Base-by-base conservation (phyloP, 2,329 filamentous ascomycete species). In the Stachybotrys chartarum region DNA sequence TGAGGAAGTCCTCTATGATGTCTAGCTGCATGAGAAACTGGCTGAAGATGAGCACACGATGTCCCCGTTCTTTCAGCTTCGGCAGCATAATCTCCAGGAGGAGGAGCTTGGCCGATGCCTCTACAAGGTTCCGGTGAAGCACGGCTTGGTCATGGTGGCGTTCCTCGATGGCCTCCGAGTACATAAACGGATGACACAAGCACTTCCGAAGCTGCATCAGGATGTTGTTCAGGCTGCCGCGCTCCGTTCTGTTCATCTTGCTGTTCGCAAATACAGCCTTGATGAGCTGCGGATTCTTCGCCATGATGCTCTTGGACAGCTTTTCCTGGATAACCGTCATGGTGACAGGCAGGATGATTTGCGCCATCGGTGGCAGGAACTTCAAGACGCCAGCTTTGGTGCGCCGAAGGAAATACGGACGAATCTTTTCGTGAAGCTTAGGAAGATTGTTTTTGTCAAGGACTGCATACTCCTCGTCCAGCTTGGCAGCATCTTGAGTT, bases 301-400 rank as follows among this genome's bases (percentile, higher is more conserved):
- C 84, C 63, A 99, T 82, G 63, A 99, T 97, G 2, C 89, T 95
- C 67, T 92, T 94, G 74, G 94, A 96, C 0, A 99, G 79, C 67
- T 91, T 94, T 75, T 96, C 94, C 68, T 99, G 95, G 12, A 99
- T 77, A 14, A 91, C 79, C 1, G 90, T 92, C 92, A 97, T 97
- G 3, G 90, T 92, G n/a, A 99, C 86, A 0, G 94, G 94, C 5
- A 99, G 75, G 58, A 99, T 97, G 62, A 99, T 91, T 65, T 97
- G 93, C 1, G 89, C 87, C 83, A 99, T 91, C 0, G 93, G 87
- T 1, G 94, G 94, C 10, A 99, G 76, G 70, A 97, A 96, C 45
- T 90, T 93, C 53, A 99, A 77, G 0, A 97, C 93, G 58, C 93
- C 87, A 12, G 86, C 86, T 69, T 99, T 99, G 3, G 94, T 97